These are phyloP conservation scores for Floccularia luteovirens DNA, from an alignment of 768 basidiomycete genomes.

Conservation along the genomic window DNA sequence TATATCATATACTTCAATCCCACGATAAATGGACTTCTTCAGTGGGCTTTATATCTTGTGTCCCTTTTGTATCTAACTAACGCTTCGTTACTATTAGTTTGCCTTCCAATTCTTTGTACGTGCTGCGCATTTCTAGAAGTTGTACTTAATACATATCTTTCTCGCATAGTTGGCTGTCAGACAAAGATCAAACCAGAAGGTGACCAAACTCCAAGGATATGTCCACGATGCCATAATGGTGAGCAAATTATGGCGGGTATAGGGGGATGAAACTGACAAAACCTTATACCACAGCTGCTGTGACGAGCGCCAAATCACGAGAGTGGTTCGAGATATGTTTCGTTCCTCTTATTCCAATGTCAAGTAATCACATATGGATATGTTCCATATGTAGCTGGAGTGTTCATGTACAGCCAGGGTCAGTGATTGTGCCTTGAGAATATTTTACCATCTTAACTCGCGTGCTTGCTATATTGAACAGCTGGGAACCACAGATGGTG, in stretches of 20 bases:
- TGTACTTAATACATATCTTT: background rate
- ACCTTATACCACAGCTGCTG: too few relatives aligned
- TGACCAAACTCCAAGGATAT: slow-evolving; percentile 44
- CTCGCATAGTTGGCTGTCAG: slow-evolving; percentile 47
- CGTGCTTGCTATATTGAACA: too few relatives aligned
- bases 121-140: background rate
- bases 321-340: slow-evolving; percentile 65
- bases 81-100: slow-evolving; percentile 25
- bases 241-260: slow-evolving; percentile 1
- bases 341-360: slow-evolving; percentile 58
- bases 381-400: slow-evolving; percentile 63
- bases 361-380: slow-evolving; percentile 50
- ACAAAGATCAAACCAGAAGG: slow-evolving; percentile 47
- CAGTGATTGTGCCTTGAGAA: slow-evolving; percentile 8
- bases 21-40: slow-evolving; percentile 2
- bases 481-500: too few relatives aligned
- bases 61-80: background rate
- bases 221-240: slow-evolving; percentile 66
- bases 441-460: too few relatives aligned
- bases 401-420: slow-evolving; percentile 43
- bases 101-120: slow-evolving; percentile 45
- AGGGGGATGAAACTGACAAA: background rate
- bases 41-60: background rate
- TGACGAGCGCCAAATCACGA: slow-evolving; percentile 48
- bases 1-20: too few relatives aligned